Evolutionary conservation across 805 yeast genomes (phyloP).

Genomic region (Candida pseudofarinosa): DNA sequence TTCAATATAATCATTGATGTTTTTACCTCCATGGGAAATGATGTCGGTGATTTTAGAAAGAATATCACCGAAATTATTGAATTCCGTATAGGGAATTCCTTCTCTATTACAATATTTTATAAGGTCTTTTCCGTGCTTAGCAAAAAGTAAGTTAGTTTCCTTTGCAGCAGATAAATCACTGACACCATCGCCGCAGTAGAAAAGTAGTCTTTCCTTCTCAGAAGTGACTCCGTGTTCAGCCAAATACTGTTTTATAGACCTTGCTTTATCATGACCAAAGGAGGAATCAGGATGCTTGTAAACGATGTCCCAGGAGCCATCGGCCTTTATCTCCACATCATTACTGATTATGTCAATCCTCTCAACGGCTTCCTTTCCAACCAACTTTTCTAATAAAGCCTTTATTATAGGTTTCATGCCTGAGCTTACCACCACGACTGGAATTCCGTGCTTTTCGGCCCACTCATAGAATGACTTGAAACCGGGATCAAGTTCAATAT

Average conservation of each 20-base stretch:
- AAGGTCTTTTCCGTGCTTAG: conserved; percentile 88
- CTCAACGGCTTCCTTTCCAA: conserved; percentile 70
- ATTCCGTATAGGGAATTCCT: conserved; percentile 79
- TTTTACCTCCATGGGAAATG: conserved; percentile 28
- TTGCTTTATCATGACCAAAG: conserved; percentile 94
- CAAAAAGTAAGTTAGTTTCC: conserved; percentile 90
- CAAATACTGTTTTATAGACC: conserved; percentile 59
- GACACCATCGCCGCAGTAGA: conserved; percentile 98
- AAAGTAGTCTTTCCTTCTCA: conserved; percentile 52
- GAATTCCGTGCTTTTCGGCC: conserved; percentile 68
- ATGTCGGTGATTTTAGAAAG: conserved; percentile 56
- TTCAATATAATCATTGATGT: conserved; percentile 21
- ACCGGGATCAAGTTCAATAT: conserved; percentile 84
- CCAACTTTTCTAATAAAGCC: conserved; percentile 66
- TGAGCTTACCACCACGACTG: conserved; percentile 81
- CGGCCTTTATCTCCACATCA: conserved; percentile 53
- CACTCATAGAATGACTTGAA: conserved; percentile 77
- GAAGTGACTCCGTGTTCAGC: conserved; percentile 23
- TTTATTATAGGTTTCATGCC: conserved; percentile 93
- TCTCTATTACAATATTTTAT: conserved; percentile 80
- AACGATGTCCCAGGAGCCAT: conserved; percentile 75
- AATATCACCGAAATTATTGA: conserved; percentile 73
- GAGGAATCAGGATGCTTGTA: conserved; percentile 76
- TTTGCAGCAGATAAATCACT: conserved; percentile 92
- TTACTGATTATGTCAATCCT: conserved; percentile 81